A percentile compares a stretch with the other conserved stretches of the same genome.
These are phyloP conservation scores for Fusarium foetens DNA, from an alignment of 2,329 filamentous ascomycete species.

Conservation along the genomic window DNA sequence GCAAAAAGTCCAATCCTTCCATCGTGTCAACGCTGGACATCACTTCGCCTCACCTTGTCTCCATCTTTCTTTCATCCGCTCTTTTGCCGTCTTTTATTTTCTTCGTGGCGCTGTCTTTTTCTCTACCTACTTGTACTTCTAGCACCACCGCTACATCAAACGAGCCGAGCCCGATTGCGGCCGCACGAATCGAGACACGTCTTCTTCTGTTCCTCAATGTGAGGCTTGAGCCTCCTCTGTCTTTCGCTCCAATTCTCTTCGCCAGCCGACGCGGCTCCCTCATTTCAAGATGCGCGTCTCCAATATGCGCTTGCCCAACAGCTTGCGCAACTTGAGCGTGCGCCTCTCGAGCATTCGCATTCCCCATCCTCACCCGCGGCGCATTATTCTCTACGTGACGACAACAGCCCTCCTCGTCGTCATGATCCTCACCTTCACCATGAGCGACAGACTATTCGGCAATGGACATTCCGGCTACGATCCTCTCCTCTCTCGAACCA, in stretches of 20 bases:
- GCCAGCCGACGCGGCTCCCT: background rate
- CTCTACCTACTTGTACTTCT: background rate
- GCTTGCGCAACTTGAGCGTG: conserved; percentile 20
- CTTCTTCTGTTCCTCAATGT: conserved; percentile 5
- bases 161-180: background rate
- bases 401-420: conserved; percentile 20
- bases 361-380: conserved; percentile 32
- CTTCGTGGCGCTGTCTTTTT: background rate
- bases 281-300: conserved; percentile 20
- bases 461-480: conserved; percentile 15
- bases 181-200: conserved; percentile 4
- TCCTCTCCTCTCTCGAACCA: conserved; percentile 33
- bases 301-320: conserved; percentile 19
- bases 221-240: conserved; percentile 17
- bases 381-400: conserved; percentile 25
- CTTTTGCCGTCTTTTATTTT: conserved; percentile 1
- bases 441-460: background rate
- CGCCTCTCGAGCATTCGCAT: conserved; percentile 12
- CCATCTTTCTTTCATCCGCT: conserved; percentile 11
- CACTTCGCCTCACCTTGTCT: background rate
- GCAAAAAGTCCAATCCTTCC: background rate
- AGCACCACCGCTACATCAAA: background rate
- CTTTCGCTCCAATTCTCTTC: background rate
- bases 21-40: background rate
- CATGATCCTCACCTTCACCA: conserved; percentile 20